phyloP scores from a whole-genome alignment of 805 yeast genomes.

The Lipomyces anomalus region DNA sequence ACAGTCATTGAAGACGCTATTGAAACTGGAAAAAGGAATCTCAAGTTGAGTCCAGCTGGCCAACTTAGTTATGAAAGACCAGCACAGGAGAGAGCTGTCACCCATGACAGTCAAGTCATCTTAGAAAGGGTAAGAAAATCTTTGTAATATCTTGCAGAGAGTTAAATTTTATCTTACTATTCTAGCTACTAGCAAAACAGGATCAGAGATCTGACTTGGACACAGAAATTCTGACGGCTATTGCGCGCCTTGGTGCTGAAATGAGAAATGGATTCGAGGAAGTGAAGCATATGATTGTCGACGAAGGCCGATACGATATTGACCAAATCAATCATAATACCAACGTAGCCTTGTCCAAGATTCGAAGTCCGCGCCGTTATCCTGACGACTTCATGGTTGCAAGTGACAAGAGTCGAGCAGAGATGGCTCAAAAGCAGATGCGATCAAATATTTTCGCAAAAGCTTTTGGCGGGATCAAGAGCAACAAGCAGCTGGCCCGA shows the following conservation, averaged over 20 bases:
- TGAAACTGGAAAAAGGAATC: too few relatives aligned
- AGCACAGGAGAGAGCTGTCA: too few relatives aligned
- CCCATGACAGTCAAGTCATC: too few relatives aligned
- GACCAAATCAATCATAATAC: neutral
- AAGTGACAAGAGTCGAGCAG: neutral
- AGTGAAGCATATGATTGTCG: neutral
- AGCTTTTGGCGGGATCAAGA: slow-evolving; percentile 8
- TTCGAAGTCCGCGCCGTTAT: slow-evolving; percentile 6
- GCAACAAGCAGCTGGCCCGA: slow-evolving; percentile 8
- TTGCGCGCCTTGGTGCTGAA: slow-evolving; percentile 9
- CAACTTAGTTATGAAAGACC: too few relatives aligned
- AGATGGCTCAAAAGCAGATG: neutral
- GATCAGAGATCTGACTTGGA: slow-evolving; percentile 5
- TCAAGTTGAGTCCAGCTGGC: too few relatives aligned
- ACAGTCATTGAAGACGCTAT: neutral
- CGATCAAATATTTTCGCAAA: slow-evolving; percentile 7
- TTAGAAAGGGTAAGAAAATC: too few relatives aligned
- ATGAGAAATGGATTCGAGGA: slow-evolving; percentile 4
- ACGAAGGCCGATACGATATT: neutral
- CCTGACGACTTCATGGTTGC: neutral
- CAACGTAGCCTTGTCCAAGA: neutral
- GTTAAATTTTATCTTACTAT: neutral
- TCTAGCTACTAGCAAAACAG: slow-evolving; percentile 9
- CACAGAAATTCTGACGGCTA: slow-evolving; percentile 11
- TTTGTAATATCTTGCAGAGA: too few relatives aligned